Evolutionary conservation across 164 flowering plant species (phyloP).

Genomic region (Liriodendron chinense): DNA sequence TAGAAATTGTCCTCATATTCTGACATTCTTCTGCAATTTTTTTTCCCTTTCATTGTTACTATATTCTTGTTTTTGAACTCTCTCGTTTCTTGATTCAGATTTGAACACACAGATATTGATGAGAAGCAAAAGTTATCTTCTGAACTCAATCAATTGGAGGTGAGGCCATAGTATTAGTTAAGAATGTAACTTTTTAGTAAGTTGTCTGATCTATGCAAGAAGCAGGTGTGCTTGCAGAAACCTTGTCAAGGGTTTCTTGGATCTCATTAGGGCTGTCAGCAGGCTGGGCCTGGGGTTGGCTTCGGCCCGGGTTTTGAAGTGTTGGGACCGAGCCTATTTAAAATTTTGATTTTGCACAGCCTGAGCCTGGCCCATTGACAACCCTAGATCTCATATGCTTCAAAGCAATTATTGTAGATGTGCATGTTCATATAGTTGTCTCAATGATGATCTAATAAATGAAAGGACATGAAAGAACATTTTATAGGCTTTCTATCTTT

Average conservation of each 20-base stretch:
- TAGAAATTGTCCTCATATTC: background rate
- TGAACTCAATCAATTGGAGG: conserved; percentile 59
- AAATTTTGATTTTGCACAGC: too few species aligned
- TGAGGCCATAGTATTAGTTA: conserved; percentile 18
- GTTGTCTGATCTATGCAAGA: background rate
- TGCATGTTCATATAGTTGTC: background rate
- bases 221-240: background rate
- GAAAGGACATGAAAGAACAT: too few species aligned
- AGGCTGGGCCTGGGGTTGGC: too few species aligned
- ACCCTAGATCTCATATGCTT: background rate
- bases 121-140: conserved; percentile 35
- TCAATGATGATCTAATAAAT: background rate
- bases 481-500: too few species aligned
- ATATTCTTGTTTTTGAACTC: background rate
- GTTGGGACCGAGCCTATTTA: too few species aligned
- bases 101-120: conserved; percentile 31
- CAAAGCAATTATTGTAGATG: background rate
- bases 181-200: background rate
- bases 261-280: too few species aligned
- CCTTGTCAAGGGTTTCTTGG: background rate
- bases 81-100: conserved; percentile 36
- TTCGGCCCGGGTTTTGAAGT: too few species aligned
- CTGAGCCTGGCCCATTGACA: too few species aligned
- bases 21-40: background rate
- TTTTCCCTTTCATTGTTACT: background rate